Evolutionary conservation across 345 rosid genomes (phyloP).

Genomic region (Xanthoceras sorbifolium): DNA sequence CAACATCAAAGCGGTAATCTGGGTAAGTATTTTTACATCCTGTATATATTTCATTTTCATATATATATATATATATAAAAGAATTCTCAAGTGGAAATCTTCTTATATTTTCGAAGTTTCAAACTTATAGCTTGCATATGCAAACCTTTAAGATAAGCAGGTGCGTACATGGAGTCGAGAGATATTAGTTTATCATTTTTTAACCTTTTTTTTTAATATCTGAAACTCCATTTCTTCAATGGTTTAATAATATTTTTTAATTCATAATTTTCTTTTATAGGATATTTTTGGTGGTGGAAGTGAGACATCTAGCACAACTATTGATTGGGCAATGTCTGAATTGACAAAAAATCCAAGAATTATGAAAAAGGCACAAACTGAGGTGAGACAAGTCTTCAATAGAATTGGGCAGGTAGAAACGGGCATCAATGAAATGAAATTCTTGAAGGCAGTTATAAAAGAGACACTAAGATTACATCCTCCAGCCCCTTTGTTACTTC

Average conservation of each 20-base stretch:
- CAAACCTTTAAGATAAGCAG: too few relatives aligned
- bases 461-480: not conserved
- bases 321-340: slow-evolving; percentile 29
- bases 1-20: slow-evolving; percentile 38
- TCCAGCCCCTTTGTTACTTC: not conserved
- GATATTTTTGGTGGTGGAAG: slow-evolving; percentile 24
- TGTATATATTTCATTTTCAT: too few relatives aligned
- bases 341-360: slow-evolving; percentile 20
- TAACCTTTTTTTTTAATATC: too few relatives aligned
- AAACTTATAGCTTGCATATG: too few relatives aligned
- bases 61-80: too few relatives aligned
- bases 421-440: not conserved
- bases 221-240: too few relatives aligned
- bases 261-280: not conserved
- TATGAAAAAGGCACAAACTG: slow-evolving; percentile 21
- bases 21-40: slow-evolving; percentile 15
- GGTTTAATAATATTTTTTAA: too few relatives aligned
- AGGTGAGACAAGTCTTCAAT: slow-evolving; percentile 21
- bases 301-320: slow-evolving; percentile 26
- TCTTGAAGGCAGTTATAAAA: not conserved
- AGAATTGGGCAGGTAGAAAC: slow-evolving; percentile 10
- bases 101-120: too few relatives aligned
- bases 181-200: too few relatives aligned
- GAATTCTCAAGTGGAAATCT: too few relatives aligned
- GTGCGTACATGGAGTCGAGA: too few relatives aligned